phyloP scores from a whole-genome alignment of 768 basidiomycete genomes.

The Ramaria rubella region DNA sequence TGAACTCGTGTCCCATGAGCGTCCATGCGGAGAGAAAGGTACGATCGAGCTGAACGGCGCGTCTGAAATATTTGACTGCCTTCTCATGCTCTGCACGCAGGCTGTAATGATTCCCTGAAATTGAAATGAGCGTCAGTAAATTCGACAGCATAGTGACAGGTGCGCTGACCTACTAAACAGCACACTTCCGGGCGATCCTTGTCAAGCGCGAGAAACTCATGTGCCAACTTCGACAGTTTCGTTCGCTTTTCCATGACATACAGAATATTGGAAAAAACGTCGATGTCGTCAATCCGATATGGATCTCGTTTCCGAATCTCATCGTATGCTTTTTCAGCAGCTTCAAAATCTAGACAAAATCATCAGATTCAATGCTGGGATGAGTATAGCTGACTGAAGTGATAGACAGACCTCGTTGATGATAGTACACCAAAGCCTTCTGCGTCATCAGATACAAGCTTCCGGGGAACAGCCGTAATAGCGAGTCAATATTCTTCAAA shows the following conservation, averaged over 20 bases:
- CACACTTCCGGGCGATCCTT: slow-evolving; percentile 95
- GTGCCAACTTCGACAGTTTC: slow-evolving; percentile 86
- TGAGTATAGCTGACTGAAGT: slow-evolving; percentile 4
- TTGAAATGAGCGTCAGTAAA: slow-evolving; percentile 2
- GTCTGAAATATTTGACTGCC: slow-evolving; percentile 89
- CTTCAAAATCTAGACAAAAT: slow-evolving; percentile 64
- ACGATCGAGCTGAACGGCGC: slow-evolving; percentile 91
- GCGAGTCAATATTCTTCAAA: slow-evolving; percentile 69
- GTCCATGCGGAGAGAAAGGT: slow-evolving; percentile 98
- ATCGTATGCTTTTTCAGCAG: slow-evolving; percentile 82
- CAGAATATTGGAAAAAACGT: slow-evolving; percentile 93
- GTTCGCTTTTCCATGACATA: slow-evolving; percentile 89
- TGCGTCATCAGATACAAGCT: slow-evolving; percentile 84
- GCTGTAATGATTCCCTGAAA: slow-evolving; percentile 92
- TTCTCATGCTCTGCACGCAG: slow-evolving; percentile 91
- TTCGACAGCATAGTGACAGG: neutral
- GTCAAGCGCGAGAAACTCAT: slow-evolving; percentile 83
- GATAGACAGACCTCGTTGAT: slow-evolving; percentile 69
- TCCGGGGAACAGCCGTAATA: slow-evolving; percentile 70
- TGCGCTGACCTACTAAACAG: slow-evolving; percentile 78
- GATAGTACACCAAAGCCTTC: slow-evolving; percentile 81
- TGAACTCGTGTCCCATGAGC: slow-evolving; percentile 97
- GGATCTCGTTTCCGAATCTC: slow-evolving; percentile 76
- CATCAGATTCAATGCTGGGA: neutral
- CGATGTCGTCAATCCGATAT: slow-evolving; percentile 88